Conservation (phyloP, 2,329 filamentous ascomycete species). For the Botrytis squamosa region DNA sequence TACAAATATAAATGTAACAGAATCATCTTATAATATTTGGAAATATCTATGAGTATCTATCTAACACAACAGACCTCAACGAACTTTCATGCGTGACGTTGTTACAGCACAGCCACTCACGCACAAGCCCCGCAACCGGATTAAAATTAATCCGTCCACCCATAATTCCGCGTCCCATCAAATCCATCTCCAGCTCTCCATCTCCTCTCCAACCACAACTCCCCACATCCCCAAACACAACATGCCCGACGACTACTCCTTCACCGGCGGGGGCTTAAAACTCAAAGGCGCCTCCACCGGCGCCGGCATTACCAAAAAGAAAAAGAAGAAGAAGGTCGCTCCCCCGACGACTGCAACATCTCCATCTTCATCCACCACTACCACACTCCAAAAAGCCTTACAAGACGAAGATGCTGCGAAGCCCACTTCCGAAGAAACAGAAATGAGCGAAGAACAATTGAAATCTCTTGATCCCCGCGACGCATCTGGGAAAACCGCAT, state of each 20-base stretch:
- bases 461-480: constrained; percentile 39
- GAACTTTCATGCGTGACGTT: not conserved
- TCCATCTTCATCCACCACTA: constrained; percentile 37
- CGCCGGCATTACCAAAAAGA: constrained; percentile 63
- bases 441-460: constrained; percentile 28
- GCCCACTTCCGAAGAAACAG: not conserved
- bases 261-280: constrained; percentile 70
- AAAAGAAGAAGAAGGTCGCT: constrained; percentile 44
- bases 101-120: not conserved
- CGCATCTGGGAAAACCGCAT: constrained; percentile 68
- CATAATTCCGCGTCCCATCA: not conserved
- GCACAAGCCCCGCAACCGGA: not conserved
- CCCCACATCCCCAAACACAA: not conserved
- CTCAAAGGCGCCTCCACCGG: constrained; percentile 75
- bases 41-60: not conserved
- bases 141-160: not conserved
- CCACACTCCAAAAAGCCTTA: constrained; percentile 45
- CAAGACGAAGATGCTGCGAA: constrained; percentile 34
- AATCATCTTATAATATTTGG: not conserved
- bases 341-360: constrained; percentile 32
- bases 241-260: constrained; percentile 77
- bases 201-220: not conserved
- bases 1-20: not conserved
- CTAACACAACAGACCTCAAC: not conserved
- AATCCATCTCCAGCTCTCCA: not conserved